Conservation (phyloP, 306 rosid species). For the Dicorynia guianensis region DNA sequence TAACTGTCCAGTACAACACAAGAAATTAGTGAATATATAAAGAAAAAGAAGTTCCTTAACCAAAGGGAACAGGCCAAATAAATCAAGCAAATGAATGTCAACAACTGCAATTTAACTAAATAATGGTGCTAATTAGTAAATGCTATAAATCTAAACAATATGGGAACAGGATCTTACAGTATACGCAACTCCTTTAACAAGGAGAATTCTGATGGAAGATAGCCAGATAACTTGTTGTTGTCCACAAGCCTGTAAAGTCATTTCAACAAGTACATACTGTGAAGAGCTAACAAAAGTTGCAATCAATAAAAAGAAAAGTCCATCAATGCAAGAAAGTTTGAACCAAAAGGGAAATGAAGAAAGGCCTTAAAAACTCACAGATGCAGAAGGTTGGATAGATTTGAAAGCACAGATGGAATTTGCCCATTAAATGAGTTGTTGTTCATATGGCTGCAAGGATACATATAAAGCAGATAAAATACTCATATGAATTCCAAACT, state of each 20-base stretch:
- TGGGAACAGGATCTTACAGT: constrained; percentile 53
- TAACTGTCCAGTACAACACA: constrained; percentile 11
- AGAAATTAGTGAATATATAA: neutral
- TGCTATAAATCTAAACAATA: constrained; percentile 31
- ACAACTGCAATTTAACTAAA: constrained; percentile 7
- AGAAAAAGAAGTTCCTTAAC: neutral
- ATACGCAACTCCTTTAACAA: constrained; percentile 46
- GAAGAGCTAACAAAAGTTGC: constrained; percentile 24
- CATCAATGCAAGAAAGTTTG: neutral
- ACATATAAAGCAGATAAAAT: constrained; percentile 37
- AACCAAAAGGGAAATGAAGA: constrained; percentile 21
- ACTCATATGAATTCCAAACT: constrained; percentile 35
- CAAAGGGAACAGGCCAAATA: neutral
- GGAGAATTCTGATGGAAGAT: constrained; percentile 65
- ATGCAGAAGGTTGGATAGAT: constrained; percentile 52
- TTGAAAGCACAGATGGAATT: constrained; percentile 61
- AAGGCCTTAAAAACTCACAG: constrained; percentile 56
- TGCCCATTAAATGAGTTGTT: constrained; percentile 70
- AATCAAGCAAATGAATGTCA: constrained; percentile 26
- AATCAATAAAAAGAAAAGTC: constrained; percentile 27
- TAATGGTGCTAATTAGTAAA: neutral
- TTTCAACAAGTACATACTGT: constrained; percentile 32
- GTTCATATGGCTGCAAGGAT: constrained; percentile 68
- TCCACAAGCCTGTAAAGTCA: constrained; percentile 65
- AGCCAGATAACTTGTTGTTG: constrained; percentile 62